Evolutionary conservation across 164 flowering plant genomes (phyloP).

Genomic region (Hamamelis virginiana): DNA sequence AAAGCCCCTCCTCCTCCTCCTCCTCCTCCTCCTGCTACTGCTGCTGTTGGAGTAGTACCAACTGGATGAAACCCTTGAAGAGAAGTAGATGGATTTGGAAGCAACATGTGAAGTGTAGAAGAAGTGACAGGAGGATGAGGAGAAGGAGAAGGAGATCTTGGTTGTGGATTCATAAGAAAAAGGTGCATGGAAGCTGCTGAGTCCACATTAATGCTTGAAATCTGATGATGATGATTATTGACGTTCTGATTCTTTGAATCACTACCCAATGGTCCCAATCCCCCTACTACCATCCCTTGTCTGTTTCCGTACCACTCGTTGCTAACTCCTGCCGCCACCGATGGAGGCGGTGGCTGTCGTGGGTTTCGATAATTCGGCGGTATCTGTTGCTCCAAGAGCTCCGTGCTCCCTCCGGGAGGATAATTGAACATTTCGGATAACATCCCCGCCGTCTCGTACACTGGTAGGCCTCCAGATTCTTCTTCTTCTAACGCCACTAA

Average conservation of each 20-base stretch:
- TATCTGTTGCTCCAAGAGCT: constrained; percentile 45
- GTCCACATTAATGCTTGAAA: constrained; percentile 60
- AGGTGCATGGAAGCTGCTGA: constrained; percentile 96
- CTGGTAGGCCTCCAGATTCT: constrained; percentile 38
- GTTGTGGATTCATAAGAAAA: constrained; percentile 77
- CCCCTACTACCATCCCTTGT: constrained; percentile 28
- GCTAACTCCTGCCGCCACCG: constrained; percentile 1
- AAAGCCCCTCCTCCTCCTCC: constrained; percentile 11
- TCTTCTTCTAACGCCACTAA: constrained; percentile 41
- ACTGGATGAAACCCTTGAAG: constrained; percentile 29
- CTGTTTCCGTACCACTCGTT: constrained; percentile 46
- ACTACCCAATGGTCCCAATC: constrained; percentile 35
- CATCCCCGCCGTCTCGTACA: constrained; percentile 70
- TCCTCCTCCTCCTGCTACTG: constrained; percentile 6
- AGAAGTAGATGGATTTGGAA: constrained; percentile 41
- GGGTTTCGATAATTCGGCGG: constrained; percentile 26
- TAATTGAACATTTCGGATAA: constrained; percentile 90
- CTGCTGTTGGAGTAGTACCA: too few species aligned
- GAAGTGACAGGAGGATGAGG: constrained; percentile 26
- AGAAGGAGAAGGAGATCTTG: constrained; percentile 58
- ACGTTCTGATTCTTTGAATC: constrained; percentile 32
- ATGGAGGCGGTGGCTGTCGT: constrained; percentile 17
- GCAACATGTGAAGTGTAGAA: constrained; percentile 52
- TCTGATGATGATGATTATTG: constrained; percentile 40
- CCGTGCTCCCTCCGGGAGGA: constrained; percentile 31